Evolutionary conservation across 1,284 basidiomycete species (phyloP).

Genomic region (Xerocomus nothofagi): DNA sequence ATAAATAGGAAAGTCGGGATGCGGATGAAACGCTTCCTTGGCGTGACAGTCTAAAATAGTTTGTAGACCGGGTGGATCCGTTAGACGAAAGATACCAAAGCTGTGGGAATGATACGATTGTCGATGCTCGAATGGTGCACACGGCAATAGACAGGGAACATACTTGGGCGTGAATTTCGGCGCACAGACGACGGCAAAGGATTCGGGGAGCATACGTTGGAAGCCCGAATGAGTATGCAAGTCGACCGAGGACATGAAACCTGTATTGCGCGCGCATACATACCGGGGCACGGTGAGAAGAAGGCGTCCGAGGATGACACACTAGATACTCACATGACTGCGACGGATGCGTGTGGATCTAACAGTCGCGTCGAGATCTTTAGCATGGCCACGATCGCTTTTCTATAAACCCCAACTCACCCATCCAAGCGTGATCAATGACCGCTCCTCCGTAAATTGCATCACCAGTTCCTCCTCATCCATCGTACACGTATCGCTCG

Average conservation of each 20-base stretch:
- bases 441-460: constrained; percentile 75
- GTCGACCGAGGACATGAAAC: constrained; percentile 88
- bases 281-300: constrained; percentile 10
- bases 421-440: constrained; percentile 86
- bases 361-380: constrained; percentile 4
- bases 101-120: constrained; percentile 37
- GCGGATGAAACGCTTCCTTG: constrained; percentile 82
- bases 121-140: neutral
- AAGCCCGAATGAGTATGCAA: constrained; percentile 87
- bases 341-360: constrained; percentile 93
- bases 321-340: constrained; percentile 67
- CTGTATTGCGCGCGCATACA: constrained; percentile 33
- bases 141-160: constrained; percentile 18
- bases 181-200: constrained; percentile 89
- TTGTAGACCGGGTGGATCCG: constrained; percentile 78
- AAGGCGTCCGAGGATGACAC: neutral
- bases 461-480: constrained; percentile 85
- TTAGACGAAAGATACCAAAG: constrained; percentile 85
- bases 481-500: constrained; percentile 87
- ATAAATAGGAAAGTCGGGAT: constrained; percentile 77
- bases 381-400: neutral
- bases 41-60: constrained; percentile 66
- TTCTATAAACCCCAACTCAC: constrained; percentile 46
- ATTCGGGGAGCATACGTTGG: constrained; percentile 85
- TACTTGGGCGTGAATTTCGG: constrained; percentile 77